Evolutionary conservation across 2,329 filamentous ascomycete species (phyloP).

Genomic region (Stagonosporopsis cucurbitacearum): DNA sequence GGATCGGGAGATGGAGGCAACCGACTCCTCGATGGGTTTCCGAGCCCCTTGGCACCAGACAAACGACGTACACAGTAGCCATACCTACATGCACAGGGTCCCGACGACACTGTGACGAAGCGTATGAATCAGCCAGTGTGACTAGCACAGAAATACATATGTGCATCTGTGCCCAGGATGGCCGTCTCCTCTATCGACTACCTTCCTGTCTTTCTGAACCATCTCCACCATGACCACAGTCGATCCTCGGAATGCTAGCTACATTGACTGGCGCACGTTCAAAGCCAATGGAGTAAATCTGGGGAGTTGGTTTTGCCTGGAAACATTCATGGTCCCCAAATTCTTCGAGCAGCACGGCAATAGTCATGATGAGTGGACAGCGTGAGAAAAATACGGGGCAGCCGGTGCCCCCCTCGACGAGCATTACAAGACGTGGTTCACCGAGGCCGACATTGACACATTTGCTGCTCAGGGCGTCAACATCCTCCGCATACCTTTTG

Average conservation of each 20-base stretch:
- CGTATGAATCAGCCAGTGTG: neutral
- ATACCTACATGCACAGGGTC: neutral
- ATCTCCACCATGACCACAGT: neutral
- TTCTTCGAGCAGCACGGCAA: constrained; percentile 12
- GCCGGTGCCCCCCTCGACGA: constrained; percentile 35
- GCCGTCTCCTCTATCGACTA: neutral
- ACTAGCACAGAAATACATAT: neutral
- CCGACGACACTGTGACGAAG: neutral
- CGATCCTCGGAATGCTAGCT: neutral
- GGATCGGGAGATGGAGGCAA: neutral
- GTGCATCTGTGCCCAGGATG: neutral
- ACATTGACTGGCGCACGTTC: constrained; percentile 14
- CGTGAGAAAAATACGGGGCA: constrained; percentile 37
- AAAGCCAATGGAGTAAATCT: constrained; percentile 29
- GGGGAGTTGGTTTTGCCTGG: constrained; percentile 37
- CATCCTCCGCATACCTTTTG: constrained; percentile 6
- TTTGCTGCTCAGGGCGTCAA: constrained; percentile 3
- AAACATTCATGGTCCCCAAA: constrained; percentile 8
- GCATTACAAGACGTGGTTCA: constrained; percentile 39
- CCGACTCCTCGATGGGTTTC: no score
- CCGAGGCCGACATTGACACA: constrained; percentile 6
- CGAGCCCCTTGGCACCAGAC: no score
- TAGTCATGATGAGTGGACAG: constrained; percentile 43
- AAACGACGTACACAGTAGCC: no score
- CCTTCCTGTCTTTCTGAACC: neutral